These are phyloP conservation scores for Porogramme epimiltina DNA, from an alignment of 1,284 basidiomycete species.

Conservation along the genomic window DNA sequence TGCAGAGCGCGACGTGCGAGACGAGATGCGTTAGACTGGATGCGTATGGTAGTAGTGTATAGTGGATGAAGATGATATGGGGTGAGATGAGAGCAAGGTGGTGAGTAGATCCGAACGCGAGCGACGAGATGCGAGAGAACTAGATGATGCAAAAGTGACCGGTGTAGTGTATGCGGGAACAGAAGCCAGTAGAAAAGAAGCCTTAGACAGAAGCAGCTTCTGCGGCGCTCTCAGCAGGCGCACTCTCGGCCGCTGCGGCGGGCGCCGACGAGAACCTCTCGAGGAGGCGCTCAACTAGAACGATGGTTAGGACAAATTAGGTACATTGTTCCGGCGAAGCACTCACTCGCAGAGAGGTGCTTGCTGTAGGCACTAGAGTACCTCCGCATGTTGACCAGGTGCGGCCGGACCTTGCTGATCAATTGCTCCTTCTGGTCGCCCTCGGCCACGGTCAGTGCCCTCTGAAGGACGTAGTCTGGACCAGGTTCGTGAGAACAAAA, in stretches of 20 bases:
- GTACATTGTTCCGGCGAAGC: slow-evolving; percentile 4
- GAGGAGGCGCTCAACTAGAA: slow-evolving; percentile 68
- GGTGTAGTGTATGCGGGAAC: slow-evolving; percentile 13
- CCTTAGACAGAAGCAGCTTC: slow-evolving; percentile 20
- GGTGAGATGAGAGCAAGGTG: not conserved
- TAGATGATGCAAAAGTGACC: slow-evolving; percentile 6
- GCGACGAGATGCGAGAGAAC: not conserved
- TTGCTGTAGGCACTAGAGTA: slow-evolving; percentile 76
- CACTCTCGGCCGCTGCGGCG: not conserved
- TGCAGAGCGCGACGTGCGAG: slow-evolving; percentile 17
- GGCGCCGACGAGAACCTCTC: slow-evolving; percentile 37
- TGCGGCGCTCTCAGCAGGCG: slow-evolving; percentile 5
- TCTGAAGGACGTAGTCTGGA: slow-evolving; percentile 81
- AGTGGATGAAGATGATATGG: slow-evolving; percentile 4
- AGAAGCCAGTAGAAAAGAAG: not conserved
- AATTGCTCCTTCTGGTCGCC: slow-evolving; percentile 71
- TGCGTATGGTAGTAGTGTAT: slow-evolving; percentile 8
- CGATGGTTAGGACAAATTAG: slow-evolving; percentile 1
- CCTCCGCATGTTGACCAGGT: slow-evolving; percentile 70
- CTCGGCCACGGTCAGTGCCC: slow-evolving; percentile 71
- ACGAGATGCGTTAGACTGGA: slow-evolving; percentile 3
- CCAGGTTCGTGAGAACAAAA: not conserved
- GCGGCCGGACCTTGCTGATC: slow-evolving; percentile 62
- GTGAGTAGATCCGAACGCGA: slow-evolving; percentile 1
- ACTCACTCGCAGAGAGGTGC: slow-evolving; percentile 78